Base-by-base conservation (phyloP, 306 rosid genomes). In the Benincasa hispida region DNA sequence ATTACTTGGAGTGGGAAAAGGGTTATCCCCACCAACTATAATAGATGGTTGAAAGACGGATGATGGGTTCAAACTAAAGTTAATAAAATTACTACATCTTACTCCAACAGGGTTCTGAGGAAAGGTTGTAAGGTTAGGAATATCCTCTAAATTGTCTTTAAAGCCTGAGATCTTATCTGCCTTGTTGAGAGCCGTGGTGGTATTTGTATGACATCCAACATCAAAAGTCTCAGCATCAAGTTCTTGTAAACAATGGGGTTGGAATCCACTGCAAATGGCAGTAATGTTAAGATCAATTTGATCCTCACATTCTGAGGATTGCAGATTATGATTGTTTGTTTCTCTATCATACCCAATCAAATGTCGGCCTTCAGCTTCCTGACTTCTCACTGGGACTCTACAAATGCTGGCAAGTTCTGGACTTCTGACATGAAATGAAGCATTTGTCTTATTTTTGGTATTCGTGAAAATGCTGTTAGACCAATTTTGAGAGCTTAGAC, bases 291-390 rank as follows among this genome's bases (percentile, higher is more conserved):
- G 73, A 22, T 66, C 53, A 39, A 37, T 66, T 11, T 66, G 18
- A 21, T 66, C 73, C 73, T 21, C 53, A 66, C 51, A 39, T 21
- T 27, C 51, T 0, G 32, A 21, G 32, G 73, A 66, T 21, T 39
- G 51, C 28, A 66, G 12, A 37, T 42, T 66, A 21, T 66, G 50
- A 66, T 13, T 73, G 75, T 67, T 56, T 65, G 60, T 6, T 21
- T 37, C 76, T 87, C 82, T 78, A 28, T 12, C 61, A 60, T 65
- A 82, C 34, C 53, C 85, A 14, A 74, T n/a, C 78, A 77, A 42
- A 74, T 76, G 77, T 53, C 72, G 47, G 76, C 75, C 41, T 68
- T 54, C 42, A 59, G 75, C 47, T 7, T 69, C 56, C 45, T 70
- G 60, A 76, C 25, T 74, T 15, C 39, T 47, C 58, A 34, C 51